Conservation (phyloP, 176 grass and related monocot species). For the Ananas comosus region DNA sequence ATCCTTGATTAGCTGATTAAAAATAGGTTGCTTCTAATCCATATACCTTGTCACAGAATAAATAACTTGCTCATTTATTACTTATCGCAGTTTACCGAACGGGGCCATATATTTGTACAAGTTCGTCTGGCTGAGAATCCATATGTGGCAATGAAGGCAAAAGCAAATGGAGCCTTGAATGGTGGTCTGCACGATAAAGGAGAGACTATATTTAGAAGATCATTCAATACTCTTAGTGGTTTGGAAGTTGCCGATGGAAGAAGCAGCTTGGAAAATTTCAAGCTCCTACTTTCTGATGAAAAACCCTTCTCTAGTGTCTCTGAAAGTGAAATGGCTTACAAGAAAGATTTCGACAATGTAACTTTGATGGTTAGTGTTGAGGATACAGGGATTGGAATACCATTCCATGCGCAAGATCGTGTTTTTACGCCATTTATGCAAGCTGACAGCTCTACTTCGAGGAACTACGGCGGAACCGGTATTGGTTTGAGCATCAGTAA, state of each 20-base stretch:
- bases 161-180: constrained; percentile 29
- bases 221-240: constrained; percentile 82
- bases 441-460: constrained; percentile 90
- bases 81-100: constrained; percentile 68
- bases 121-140: constrained; percentile 59
- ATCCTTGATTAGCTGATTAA: background rate
- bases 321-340: constrained; percentile 19
- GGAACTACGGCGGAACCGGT: constrained; percentile 90
- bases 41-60: background rate
- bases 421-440: constrained; percentile 97
- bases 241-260: constrained; percentile 69
- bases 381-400: constrained; percentile 92
- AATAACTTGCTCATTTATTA: constrained; percentile 20
- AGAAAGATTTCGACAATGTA: constrained; percentile 26
- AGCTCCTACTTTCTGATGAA: constrained; percentile 56
- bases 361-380: constrained; percentile 68
- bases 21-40: background rate
- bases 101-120: constrained; percentile 86
- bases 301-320: constrained; percentile 14
- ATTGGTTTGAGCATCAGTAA: constrained; percentile 97
- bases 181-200: constrained; percentile 34
- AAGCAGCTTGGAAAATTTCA: constrained; percentile 78
- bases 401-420: constrained; percentile 70
- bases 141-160: constrained; percentile 20
- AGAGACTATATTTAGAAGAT: constrained; percentile 24